phyloP scores from a whole-genome alignment of 192 early-diverging fungal species.

The Coemansia furcata region DNA sequence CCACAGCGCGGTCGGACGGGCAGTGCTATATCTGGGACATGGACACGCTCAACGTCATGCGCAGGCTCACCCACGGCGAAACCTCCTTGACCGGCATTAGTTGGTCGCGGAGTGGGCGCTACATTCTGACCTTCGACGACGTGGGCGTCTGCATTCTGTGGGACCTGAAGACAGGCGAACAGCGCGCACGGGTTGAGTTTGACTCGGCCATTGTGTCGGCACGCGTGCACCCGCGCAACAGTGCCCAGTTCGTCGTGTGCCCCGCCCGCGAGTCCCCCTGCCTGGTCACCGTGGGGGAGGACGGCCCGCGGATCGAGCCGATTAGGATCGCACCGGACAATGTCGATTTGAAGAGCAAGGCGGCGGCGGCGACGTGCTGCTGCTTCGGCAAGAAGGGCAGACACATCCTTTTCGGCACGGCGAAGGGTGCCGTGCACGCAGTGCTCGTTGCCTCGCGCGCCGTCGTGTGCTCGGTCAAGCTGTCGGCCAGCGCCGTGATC shows the following conservation, averaged over 20 bases:
- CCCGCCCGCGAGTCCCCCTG: constrained; percentile 35
- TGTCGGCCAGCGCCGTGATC: constrained; percentile 35
- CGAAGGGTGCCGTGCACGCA: constrained; percentile 34
- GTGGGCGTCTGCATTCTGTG: constrained; percentile 86
- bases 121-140: constrained; percentile 74
- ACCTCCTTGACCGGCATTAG: constrained; percentile 73
- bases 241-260: constrained; percentile 28
- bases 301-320: constrained; percentile 2
- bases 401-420: constrained; percentile 33
- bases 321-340: constrained; percentile 22
- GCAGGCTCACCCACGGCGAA: constrained; percentile 75
- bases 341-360: constrained; percentile 31
- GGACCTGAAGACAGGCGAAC: constrained; percentile 67
- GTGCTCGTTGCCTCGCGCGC: constrained; percentile 32
- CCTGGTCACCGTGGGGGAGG: constrained; percentile 23
- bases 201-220: constrained; percentile 68
- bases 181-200: constrained; percentile 63
- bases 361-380: constrained; percentile 46
- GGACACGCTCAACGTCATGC: constrained; percentile 74
- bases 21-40: constrained; percentile 83
- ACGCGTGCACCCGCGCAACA: constrained; percentile 75
- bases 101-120: constrained; percentile 79
- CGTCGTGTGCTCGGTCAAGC: constrained; percentile 28
- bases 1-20: constrained; percentile 79
- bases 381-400: constrained; percentile 54